A percentile compares a stretch with the other conserved stretches of the same genome.
Conservation (phyloP, 345 rosid species). For the rapeseed (Brassica napus) region DNA sequence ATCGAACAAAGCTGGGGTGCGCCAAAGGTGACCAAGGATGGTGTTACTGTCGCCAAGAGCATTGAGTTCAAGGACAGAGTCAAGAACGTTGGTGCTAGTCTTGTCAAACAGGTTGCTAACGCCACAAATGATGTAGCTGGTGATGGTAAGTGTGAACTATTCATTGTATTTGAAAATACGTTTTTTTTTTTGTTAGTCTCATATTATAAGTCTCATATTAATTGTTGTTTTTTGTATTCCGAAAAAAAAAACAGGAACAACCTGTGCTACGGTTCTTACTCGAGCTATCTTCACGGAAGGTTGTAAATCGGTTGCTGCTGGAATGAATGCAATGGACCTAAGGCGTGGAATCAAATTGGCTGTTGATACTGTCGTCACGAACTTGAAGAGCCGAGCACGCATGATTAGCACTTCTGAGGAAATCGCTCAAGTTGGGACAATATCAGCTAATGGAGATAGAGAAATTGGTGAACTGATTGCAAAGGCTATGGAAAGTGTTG, state of each 20-base stretch:
- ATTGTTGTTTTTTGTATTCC: not conserved
- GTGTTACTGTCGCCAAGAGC: slow-evolving; percentile 98
- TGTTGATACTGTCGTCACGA: slow-evolving; percentile 87
- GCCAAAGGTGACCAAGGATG: slow-evolving; percentile 98
- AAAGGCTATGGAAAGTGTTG: slow-evolving; percentile 98
- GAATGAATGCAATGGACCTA: slow-evolving; percentile 97
- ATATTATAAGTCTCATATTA: not conserved
- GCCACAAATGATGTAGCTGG: slow-evolving; percentile 97
- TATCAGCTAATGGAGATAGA: slow-evolving; percentile 95
- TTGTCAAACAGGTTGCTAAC: slow-evolving; percentile 98
- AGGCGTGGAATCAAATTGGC: slow-evolving; percentile 97
- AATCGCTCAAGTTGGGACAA: slow-evolving; percentile 96
- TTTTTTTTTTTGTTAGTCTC: not conserved
- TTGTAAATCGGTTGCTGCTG: slow-evolving; percentile 99
- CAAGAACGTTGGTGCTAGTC: slow-evolving; percentile 98
- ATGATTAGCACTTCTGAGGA: slow-evolving; percentile 99
- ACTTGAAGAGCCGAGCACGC: slow-evolving; percentile 85
- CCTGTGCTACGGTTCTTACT: slow-evolving; percentile 96
- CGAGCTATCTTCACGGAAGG: slow-evolving; percentile 87
- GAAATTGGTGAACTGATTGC: slow-evolving; percentile 98
- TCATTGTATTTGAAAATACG: not conserved
- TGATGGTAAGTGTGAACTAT: slow-evolving; percentile 61
- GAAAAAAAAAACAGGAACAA: slow-evolving; percentile 61
- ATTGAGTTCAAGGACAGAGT: slow-evolving; percentile 90
- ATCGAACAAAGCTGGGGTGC: slow-evolving; percentile 98